A percentile compares a stretch with the other conserved stretches of the same genome.
These are phyloP conservation scores for Tylopilus rubrobrunneus DNA, from an alignment of 768 basidiomycete species.

Conservation along the genomic window DNA sequence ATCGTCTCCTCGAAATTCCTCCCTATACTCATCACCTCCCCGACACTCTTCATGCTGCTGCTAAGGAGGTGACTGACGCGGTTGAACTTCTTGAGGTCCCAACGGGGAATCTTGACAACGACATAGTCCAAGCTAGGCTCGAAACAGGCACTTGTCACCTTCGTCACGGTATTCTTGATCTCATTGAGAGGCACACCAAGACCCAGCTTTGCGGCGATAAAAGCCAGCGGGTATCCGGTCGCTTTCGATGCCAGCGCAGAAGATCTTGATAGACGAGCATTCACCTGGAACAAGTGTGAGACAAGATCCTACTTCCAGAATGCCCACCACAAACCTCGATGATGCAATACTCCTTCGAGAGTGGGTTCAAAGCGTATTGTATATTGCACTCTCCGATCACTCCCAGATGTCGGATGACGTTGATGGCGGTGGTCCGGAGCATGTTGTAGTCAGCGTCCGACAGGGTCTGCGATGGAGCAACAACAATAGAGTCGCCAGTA, in stretches of 20 bases:
- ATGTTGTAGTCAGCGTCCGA: constrained; percentile 99
- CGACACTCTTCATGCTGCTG: constrained; percentile 98
- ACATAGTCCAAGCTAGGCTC: constrained; percentile 97
- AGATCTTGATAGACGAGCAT: constrained; percentile 96
- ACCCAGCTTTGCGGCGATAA: constrained; percentile 97
- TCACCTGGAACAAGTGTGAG: constrained; percentile 48
- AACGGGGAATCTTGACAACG: constrained; percentile 98
- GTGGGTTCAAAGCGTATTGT: constrained; percentile 95
- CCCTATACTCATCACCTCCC: constrained; percentile 99
- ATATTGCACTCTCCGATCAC: constrained; percentile 99
- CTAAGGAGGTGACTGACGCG: constrained; percentile 88
- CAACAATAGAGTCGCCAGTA: constrained; percentile 97
- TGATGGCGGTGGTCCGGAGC: constrained; percentile 97
- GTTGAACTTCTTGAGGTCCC: constrained; percentile 98
- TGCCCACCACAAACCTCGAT: constrained; percentile 65
- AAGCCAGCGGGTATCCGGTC: constrained; percentile 96
- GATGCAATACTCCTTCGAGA: constrained; percentile 95
- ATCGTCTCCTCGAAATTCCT: constrained; percentile 98
- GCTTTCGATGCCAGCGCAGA: constrained; percentile 98
- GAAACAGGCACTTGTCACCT: constrained; percentile 95
- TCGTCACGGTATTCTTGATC: constrained; percentile 97
- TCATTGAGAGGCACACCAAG: constrained; percentile 96
- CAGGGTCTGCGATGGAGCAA: constrained; percentile 96
- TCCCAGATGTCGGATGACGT: constrained; percentile 97
- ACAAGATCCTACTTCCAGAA: background rate